Evolutionary conservation across 805 yeast species (phyloP).

Genomic region (Schizosaccharomyces japonicus): DNA sequence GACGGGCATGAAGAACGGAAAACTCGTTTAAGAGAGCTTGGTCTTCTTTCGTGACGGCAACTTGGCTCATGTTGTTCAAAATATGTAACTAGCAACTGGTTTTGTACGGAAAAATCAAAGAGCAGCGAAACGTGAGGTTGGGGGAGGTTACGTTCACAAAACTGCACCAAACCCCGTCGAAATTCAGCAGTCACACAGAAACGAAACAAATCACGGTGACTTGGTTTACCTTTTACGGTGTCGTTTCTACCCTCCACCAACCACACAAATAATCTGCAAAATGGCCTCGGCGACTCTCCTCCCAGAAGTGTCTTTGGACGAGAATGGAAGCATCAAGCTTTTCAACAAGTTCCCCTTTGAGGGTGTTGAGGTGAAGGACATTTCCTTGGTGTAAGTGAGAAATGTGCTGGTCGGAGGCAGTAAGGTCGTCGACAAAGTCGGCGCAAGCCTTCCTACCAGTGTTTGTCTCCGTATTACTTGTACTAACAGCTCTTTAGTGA

Average conservation of each 20-base stretch:
- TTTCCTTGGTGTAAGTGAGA: conserved; percentile 44
- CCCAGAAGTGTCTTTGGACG: conserved; percentile 1
- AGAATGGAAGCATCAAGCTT: conserved; percentile 18
- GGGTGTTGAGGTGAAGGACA: conserved; percentile 91
- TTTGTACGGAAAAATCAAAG: too few species aligned
- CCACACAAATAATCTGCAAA: too few species aligned
- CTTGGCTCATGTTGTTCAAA: neutral
- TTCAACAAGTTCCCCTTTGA: conserved; percentile 99
- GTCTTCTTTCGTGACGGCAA: neutral
- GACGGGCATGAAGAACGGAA: neutral
- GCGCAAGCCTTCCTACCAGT: neutral
- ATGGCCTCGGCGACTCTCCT: neutral
- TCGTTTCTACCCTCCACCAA: too few species aligned
- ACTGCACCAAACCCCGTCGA: too few species aligned
- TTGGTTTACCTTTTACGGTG: too few species aligned
- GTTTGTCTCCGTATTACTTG: neutral
- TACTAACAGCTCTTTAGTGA: conserved; percentile 19
- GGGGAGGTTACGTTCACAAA: too few species aligned
- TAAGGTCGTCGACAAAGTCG: neutral
- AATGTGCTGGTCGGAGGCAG: neutral
- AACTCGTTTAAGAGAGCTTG: neutral
- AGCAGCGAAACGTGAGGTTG: too few species aligned
- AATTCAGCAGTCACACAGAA: too few species aligned
- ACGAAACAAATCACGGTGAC: too few species aligned
- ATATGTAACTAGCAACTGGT: too few species aligned